Conservation (phyloP, 208 protist genomes). For the Trypanosoma lewisi region DNA sequence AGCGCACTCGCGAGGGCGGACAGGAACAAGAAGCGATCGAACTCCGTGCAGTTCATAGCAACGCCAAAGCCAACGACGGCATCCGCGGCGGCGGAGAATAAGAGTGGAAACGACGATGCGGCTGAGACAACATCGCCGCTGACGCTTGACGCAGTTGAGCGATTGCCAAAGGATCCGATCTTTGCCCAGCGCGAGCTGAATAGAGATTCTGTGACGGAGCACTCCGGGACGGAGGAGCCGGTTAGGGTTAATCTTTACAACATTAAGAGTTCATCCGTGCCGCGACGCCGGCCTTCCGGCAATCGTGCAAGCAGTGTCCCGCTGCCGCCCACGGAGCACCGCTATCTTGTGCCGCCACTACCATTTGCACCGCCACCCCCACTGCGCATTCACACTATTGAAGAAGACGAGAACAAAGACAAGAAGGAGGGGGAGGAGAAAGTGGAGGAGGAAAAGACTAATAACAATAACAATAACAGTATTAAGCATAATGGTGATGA, state of each 20-base stretch:
- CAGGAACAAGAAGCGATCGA: conserved; percentile 40
- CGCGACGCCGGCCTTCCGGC: conserved; percentile 13
- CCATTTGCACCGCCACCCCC: conserved; percentile 48
- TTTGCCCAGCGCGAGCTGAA: conserved; percentile 23
- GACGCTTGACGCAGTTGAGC: conserved; percentile 53
- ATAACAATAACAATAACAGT: too few species aligned
- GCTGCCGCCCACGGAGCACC: conserved; percentile 33
- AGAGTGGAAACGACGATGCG: not conserved
- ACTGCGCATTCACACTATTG: conserved; percentile 63
- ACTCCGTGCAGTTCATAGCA: conserved; percentile 60
- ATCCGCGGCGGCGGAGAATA: conserved; percentile 1
- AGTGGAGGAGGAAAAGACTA: not conserved
- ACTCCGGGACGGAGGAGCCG: conserved; percentile 13
- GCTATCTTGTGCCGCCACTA: conserved; percentile 28
- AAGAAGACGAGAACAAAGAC: conserved; percentile 47
- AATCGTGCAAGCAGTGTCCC: conserved; percentile 39
- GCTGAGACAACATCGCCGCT: conserved; percentile 34
- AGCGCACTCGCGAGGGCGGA: conserved; percentile 43
- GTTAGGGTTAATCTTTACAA: conserved; percentile 31
- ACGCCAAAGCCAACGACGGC: conserved; percentile 21
- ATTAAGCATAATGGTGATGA: too few species aligned
- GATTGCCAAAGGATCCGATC: conserved; percentile 52
- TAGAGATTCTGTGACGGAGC: conserved; percentile 15
- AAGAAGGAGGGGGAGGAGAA: not conserved
- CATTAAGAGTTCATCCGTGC: conserved; percentile 12